A percentile compares a stretch with the other conserved stretches of the same genome.
phyloP scores from a whole-genome alignment of 2,329 filamentous ascomycete species.

The Colletotrichum filicis region DNA sequence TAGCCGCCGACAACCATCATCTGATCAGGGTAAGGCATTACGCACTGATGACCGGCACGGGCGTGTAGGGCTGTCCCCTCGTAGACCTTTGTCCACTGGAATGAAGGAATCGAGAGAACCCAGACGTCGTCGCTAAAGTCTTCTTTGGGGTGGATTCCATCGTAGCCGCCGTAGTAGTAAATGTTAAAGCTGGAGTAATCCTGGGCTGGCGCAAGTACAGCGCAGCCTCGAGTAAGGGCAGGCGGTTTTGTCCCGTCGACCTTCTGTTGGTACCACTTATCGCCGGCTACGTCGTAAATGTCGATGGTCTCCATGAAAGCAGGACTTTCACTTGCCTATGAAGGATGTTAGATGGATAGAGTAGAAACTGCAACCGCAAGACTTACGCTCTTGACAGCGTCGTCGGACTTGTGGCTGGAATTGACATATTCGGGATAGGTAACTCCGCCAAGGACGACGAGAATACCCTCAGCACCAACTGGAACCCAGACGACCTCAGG shows the following conservation, averaged over 20 bases:
- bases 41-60: slow-evolving; percentile 80
- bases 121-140: slow-evolving; percentile 76
- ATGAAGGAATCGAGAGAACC: slow-evolving; percentile 83
- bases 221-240: slow-evolving; percentile 74
- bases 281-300: slow-evolving; percentile 78
- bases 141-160: slow-evolving; percentile 55
- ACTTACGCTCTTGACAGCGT: slow-evolving; percentile 53
- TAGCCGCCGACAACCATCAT: slow-evolving; percentile 84
- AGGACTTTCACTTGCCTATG: slow-evolving; percentile 71
- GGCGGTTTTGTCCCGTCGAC: slow-evolving; percentile 68
- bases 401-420: slow-evolving; percentile 40
- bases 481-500: slow-evolving; percentile 80
- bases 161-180: slow-evolving; percentile 85
- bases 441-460: slow-evolving; percentile 83
- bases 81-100: slow-evolving; percentile 76
- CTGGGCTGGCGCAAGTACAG: slow-evolving; percentile 76
- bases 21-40: slow-evolving; percentile 80
- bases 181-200: slow-evolving; percentile 83
- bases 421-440: slow-evolving; percentile 64
- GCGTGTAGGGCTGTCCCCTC: slow-evolving; percentile 59
- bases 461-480: slow-evolving; percentile 78
- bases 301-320: slow-evolving; percentile 79
- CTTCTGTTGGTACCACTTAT: slow-evolving; percentile 76
- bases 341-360: slow-evolving; percentile 34
- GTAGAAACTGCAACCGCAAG: too few species aligned